phyloP scores from a whole-genome alignment of 768 basidiomycete species.

The Collybiopsis luxurians region DNA sequence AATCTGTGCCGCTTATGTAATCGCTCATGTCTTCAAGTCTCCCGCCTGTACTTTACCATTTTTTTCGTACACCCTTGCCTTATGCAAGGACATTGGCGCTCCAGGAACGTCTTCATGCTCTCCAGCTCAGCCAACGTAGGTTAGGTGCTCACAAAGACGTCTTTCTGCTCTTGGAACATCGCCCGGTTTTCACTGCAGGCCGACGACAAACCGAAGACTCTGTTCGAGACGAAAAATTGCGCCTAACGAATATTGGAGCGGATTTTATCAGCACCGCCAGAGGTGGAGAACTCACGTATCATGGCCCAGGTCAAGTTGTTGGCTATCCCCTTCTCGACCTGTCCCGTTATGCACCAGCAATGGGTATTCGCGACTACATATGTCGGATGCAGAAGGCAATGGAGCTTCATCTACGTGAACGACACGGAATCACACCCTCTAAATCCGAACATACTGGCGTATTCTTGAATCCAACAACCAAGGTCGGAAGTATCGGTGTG shows the following conservation, averaged over 20 bases:
- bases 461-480: slow-evolving; percentile 76
- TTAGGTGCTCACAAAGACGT: slow-evolving; percentile 51
- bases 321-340: slow-evolving; percentile 95
- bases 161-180: slow-evolving; percentile 82
- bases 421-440: slow-evolving; percentile 54
- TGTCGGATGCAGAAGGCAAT: slow-evolving; percentile 77
- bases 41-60: slow-evolving; percentile 73
- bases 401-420: slow-evolving; percentile 55
- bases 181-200: slow-evolving; percentile 95
- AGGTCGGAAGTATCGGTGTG: slow-evolving; percentile 94
- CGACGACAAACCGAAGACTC: slow-evolving; percentile 72
- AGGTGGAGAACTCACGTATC: slow-evolving; percentile 95
- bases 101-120: slow-evolving; percentile 67
- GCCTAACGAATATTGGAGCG: slow-evolving; percentile 77
- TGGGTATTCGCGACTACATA: slow-evolving; percentile 79
- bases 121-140: slow-evolving; percentile 58
- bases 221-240: slow-evolving; percentile 53
- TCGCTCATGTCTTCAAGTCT: background rate
- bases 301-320: slow-evolving; percentile 96
- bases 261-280: slow-evolving; percentile 81
- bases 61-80: slow-evolving; percentile 75
- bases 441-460: slow-evolving; percentile 87
- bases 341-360: slow-evolving; percentile 68
- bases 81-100: slow-evolving; percentile 66
- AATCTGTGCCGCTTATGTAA: background rate